These are phyloP conservation scores for Papilionanthe hybrid DNA, from an alignment of 116 monocot genomes.

Conservation along the genomic window DNA sequence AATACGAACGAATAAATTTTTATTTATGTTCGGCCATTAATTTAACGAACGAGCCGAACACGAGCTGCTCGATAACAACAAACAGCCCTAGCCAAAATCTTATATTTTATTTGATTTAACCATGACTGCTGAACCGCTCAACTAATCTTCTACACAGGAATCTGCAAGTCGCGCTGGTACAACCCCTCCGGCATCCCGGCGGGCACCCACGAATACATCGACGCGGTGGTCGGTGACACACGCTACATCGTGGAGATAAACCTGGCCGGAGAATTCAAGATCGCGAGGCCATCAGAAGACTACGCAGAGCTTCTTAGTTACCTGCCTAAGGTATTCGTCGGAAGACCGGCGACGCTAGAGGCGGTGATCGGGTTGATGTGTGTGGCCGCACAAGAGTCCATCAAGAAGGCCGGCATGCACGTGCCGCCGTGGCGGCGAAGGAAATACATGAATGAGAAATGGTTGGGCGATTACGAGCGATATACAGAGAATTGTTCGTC, in stretches of 20 bases:
- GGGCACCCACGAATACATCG: constrained; percentile 33
- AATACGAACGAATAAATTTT: no score
- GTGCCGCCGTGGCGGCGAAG: constrained; percentile 36
- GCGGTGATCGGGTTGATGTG: constrained; percentile 21
- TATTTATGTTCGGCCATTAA: no score
- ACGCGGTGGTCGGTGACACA: constrained; percentile 8
- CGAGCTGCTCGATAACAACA: no score
- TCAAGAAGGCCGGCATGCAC: constrained; percentile 37
- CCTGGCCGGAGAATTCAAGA: constrained; percentile 30
- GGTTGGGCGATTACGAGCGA: constrained; percentile 8
- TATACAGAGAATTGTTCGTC: background rate
- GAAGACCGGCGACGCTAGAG: constrained; percentile 12
- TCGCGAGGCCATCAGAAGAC: constrained; percentile 28
- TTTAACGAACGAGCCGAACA: no score
- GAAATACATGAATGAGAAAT: constrained; percentile 21
- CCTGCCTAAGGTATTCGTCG: constrained; percentile 27
- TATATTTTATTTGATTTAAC: no score
- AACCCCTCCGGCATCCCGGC: background rate
- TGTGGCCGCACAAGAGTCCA: constrained; percentile 26
- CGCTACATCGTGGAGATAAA: constrained; percentile 38
- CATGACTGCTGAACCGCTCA: background rate
- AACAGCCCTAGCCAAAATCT: no score
- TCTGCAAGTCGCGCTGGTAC: constrained; percentile 5
- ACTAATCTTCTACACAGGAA: background rate
- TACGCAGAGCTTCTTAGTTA: constrained; percentile 10